Conservation (phyloP, 2,329 filamentous ascomycete species). For the Whalleya microplaca region DNA sequence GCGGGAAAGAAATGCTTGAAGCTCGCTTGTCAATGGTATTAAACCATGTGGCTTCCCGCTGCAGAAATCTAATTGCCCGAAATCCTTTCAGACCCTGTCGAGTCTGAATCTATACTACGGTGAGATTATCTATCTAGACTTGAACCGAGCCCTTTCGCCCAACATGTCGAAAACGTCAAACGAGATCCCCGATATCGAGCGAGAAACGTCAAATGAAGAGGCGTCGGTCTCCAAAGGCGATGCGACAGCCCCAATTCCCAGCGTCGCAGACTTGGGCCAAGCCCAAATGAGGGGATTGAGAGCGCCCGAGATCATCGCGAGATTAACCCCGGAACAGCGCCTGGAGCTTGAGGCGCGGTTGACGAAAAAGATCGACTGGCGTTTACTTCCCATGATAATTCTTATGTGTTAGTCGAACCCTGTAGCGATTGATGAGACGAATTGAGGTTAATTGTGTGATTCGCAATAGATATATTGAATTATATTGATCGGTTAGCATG, state of each 20-base stretch:
- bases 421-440: background rate
- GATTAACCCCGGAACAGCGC: conserved; percentile 56
- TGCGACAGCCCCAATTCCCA: conserved; percentile 8
- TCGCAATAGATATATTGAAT: conserved; percentile 29
- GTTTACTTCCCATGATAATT: conserved; percentile 68
- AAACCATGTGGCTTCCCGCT: background rate
- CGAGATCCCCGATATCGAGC: conserved; percentile 19
- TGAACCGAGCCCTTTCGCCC: too few relatives aligned
- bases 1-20: background rate
- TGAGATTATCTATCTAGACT: too few relatives aligned
- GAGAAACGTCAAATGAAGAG: conserved; percentile 22
- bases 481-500: conserved; percentile 34
- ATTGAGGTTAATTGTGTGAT: conserved; percentile 4
- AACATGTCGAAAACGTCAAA: conserved; percentile 20
- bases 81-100: too few relatives aligned
- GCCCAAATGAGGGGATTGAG: conserved; percentile 32
- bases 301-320: conserved; percentile 41
- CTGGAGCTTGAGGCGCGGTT: conserved; percentile 57
- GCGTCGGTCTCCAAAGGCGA: conserved; percentile 14
- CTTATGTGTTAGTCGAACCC: conserved; percentile 54
- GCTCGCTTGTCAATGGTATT: background rate
- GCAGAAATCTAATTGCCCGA: too few relatives aligned
- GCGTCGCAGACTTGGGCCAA: conserved; percentile 27
- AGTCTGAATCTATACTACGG: too few relatives aligned
- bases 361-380: conserved; percentile 65